A percentile compares a stretch with the other conserved stretches of the same genome.
Evolutionary conservation across 352 stramenopile species (phyloP).

Genomic region (Pythium dissotocum): DNA sequence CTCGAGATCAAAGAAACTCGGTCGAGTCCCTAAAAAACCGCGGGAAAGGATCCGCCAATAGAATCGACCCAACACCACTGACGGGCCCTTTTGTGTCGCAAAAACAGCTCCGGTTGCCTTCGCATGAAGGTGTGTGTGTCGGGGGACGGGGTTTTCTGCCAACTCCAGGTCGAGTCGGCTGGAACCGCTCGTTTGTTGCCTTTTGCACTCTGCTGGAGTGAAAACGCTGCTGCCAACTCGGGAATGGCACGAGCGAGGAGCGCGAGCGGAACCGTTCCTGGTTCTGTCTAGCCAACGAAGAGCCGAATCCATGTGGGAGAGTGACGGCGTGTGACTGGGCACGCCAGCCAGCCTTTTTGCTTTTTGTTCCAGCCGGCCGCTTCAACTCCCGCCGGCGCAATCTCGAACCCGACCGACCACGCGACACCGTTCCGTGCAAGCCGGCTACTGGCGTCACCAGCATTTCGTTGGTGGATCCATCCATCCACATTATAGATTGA

Average conservation of each 20-base stretch:
- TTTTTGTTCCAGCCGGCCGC: constrained; percentile 23
- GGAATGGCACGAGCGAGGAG: constrained; percentile 7
- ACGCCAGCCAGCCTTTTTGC: constrained; percentile 20
- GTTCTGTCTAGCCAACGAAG: constrained; percentile 10
- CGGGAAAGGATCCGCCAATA: constrained; percentile 2
- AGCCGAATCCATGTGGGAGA: constrained; percentile 32
- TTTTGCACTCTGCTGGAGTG: constrained; percentile 1
- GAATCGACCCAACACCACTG: not conserved
- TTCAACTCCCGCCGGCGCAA: constrained; percentile 22
- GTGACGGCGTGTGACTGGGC: constrained; percentile 31
- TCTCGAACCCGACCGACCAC: constrained; percentile 14
- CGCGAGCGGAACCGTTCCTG: constrained; percentile 18
- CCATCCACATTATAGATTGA: not conserved
- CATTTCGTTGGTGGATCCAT: constrained; percentile 8
- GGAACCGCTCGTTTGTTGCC: constrained; percentile 3
- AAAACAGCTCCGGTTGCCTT: not conserved
- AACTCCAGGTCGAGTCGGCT: not conserved
- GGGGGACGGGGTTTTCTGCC: constrained; percentile 5
- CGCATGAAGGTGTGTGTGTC: not conserved
- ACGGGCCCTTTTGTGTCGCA: constrained; percentile 22
- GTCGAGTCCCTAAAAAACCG: not conserved
- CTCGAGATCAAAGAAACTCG: not conserved
- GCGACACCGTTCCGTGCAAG: constrained; percentile 12
- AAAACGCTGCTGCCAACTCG: not conserved
- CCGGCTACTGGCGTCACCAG: constrained; percentile 6